Evolutionary conservation across 148 eudicot species (phyloP).

Genomic region (Cornus suecica): DNA sequence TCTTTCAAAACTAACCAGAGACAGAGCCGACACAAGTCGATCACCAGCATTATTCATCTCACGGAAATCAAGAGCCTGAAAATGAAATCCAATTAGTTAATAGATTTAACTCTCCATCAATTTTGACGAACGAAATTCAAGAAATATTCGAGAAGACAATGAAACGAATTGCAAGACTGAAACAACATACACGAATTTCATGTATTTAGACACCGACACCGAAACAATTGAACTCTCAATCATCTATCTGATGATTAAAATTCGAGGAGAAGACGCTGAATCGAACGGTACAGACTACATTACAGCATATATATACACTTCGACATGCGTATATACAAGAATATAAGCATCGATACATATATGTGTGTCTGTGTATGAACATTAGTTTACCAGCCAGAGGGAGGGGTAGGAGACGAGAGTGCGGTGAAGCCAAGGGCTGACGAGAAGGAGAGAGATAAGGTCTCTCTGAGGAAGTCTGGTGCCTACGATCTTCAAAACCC

Average conservation of each 20-base stretch:
- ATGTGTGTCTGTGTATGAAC: background rate
- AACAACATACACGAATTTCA: too few species aligned
- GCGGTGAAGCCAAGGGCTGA: conserved; percentile 58
- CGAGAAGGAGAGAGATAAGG: conserved; percentile 61
- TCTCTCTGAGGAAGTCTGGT: conserved; percentile 66
- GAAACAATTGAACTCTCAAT: too few species aligned
- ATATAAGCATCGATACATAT: background rate
- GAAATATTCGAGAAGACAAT: too few species aligned
- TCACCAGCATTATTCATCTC: conserved; percentile 71
- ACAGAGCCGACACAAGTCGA: conserved; percentile 78
- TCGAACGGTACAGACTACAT: too few species aligned
- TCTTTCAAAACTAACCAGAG: conserved; percentile 48
- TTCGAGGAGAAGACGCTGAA: too few species aligned
- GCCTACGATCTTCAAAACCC: conserved; percentile 69
- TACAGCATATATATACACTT: too few species aligned
- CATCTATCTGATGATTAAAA: background rate
- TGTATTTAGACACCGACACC: too few species aligned
- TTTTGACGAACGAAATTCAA: background rate
- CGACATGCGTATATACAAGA: background rate
- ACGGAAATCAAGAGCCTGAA: conserved; percentile 78
- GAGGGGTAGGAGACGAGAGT: conserved; percentile 65
- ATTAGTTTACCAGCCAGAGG: conserved; percentile 73
- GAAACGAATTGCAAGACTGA: too few species aligned
- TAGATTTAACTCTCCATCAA: background rate
- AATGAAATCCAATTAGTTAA: background rate